phyloP scores from a whole-genome alignment of 106 monocot species.

The Acorus calamus region DNA sequence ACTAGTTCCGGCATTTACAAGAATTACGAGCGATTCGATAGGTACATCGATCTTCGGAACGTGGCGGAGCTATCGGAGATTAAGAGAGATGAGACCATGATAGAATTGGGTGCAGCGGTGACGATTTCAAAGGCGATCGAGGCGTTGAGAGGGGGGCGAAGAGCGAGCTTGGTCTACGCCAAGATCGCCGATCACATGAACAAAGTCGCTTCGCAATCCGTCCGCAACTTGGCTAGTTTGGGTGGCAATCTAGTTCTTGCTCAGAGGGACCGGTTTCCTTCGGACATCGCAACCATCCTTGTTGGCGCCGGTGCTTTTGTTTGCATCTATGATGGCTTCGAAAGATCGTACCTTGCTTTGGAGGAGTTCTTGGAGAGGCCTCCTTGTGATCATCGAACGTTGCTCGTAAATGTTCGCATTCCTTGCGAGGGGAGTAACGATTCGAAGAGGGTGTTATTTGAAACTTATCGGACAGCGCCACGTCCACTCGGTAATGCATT shows the following conservation, averaged over 20 bases:
- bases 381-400: conserved; percentile 27
- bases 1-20: conserved; percentile 64
- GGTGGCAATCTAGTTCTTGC: conserved; percentile 85
- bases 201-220: conserved; percentile 57
- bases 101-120: conserved; percentile 58
- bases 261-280: conserved; percentile 63
- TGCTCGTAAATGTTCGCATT: conserved; percentile 55
- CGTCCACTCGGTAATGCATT: conserved; percentile 74
- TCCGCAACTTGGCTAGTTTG: conserved; percentile 72
- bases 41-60: conserved; percentile 49
- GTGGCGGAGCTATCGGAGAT: conserved; percentile 52
- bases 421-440: conserved; percentile 13
- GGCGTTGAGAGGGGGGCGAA: conserved; percentile 30
- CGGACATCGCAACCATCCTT: conserved; percentile 78
- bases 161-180: conserved; percentile 17
- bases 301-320: conserved; percentile 52
- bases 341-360: conserved; percentile 28
- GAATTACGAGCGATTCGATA: conserved; percentile 32
- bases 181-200: conserved; percentile 74
- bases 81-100: conserved; percentile 16
- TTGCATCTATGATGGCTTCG: conserved; percentile 19
- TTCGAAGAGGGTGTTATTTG: conserved; percentile 26
- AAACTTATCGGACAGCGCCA: conserved; percentile 65
- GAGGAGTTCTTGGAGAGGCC: conserved; percentile 51
- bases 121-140: conserved; percentile 60